Base-by-base conservation (phyloP, 2,329 filamentous ascomycete species). In the Penicillium polonicum region DNA sequence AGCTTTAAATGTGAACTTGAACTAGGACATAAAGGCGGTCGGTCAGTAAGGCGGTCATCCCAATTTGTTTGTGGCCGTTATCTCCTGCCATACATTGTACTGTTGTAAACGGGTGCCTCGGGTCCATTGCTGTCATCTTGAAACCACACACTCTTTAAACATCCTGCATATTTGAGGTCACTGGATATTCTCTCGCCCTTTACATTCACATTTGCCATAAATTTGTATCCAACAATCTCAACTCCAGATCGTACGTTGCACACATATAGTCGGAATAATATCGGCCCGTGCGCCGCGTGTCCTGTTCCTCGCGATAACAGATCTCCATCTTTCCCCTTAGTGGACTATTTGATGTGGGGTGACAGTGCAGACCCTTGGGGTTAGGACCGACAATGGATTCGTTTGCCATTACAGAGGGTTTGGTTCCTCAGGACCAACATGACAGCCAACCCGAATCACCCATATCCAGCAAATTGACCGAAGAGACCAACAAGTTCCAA, bases 401-500 rank as follows among this genome's bases (percentile, higher is more conserved):
- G 33, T 74, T 79, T 54, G 74, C 74, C 36, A 70, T 76, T 38
- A 73, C 74, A 48, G 78, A 78, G 65, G 68, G 70, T 60, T 70
- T 75, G 55, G 66, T 72, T 46, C 68, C 72, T 55, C 69, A 69
- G 38, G 68, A 70, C 42, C 63, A 63, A 55, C 67, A 68, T 63
- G 65, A 69, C 60, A 62, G 57, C 51, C 65, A 61, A 38, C 55
- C 65, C 55, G 60, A 67, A 60, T 51, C 53, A 17, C 63, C 64
- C 44, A 57, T 66, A 49, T 59, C 65, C 43, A 66, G 65, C 57
- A 70, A 73, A 57, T 65, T 75, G 48, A 70, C 74, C 9, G 84
- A 87, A 48, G 84, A 84, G 36, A 87, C 88, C 67, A 97, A 96
- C 80, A 97, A 96, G 76, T 99, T 99, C 74, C 94, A 99, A 75